Evolutionary conservation across 75 land plant genomes (phyloP).

Genomic region (Picea glauca): DNA sequence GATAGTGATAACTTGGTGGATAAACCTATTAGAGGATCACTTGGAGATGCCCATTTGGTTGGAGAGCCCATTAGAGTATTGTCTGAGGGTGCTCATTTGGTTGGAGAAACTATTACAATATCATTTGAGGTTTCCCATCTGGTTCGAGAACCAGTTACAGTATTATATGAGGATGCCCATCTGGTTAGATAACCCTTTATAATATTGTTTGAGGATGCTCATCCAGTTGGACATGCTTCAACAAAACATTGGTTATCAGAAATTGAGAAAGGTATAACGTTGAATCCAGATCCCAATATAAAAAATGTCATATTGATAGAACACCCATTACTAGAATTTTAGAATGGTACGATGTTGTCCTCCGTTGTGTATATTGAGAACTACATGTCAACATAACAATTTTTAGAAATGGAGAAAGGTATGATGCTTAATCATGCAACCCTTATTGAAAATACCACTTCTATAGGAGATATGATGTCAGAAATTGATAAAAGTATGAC

Average conservation of each 20-base stretch:
- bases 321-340: too few species aligned
- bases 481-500: neutral
- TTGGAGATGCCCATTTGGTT: neutral
- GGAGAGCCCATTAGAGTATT: neutral
- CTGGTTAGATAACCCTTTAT: neutral
- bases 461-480: neutral
- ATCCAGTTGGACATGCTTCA: neutral
- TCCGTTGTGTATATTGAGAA: neutral
- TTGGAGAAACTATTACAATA: too few species aligned
- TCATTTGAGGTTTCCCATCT: too few species aligned
- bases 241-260: neutral
- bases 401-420: neutral
- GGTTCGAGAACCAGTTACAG: neutral
- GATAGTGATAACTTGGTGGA: neutral
- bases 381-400: too few species aligned
- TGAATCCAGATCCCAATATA: neutral
- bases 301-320: too few species aligned
- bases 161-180: neutral
- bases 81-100: neutral
- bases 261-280: neutral
- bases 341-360: neutral
- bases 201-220: neutral
- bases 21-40: neutral
- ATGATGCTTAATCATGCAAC: neutral
- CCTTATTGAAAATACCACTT: neutral